Conservation (phyloP, 176 grass and related monocot species). For the Avena insularis region DNA sequence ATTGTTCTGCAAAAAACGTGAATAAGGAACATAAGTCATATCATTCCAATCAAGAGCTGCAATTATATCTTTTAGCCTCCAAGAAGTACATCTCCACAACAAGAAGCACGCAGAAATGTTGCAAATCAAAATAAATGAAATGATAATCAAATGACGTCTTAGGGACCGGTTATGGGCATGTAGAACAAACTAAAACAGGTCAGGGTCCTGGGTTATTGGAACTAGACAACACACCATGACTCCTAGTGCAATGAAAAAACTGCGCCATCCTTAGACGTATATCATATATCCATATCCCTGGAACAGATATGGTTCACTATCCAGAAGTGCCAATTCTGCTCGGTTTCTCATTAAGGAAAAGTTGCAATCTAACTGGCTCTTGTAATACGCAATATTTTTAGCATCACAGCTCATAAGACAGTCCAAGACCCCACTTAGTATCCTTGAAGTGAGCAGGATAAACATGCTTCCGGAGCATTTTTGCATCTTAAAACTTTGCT, state of each 20-base stretch:
- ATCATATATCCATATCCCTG: conserved; percentile 21
- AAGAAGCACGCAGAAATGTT: background rate
- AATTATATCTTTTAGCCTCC: background rate
- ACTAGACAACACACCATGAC: conserved; percentile 3
- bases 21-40: conserved; percentile 7
- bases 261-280: background rate
- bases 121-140: conserved; percentile 28
- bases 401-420: background rate
- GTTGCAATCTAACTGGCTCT: background rate
- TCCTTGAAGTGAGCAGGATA: background rate
- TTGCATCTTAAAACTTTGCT: background rate
- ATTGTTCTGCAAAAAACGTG: background rate
- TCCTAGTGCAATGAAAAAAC: conserved; percentile 24
- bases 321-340: conserved; percentile 8
- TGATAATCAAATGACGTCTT: background rate
- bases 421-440: background rate
- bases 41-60: conserved; percentile 31
- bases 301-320: conserved; percentile 36
- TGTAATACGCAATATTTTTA: conserved; percentile 7
- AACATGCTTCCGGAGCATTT: conserved; percentile 23
- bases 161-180: background rate
- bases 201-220: conserved; percentile 5
- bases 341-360: conserved; percentile 17
- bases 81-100: conserved; percentile 1
- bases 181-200: conserved; percentile 8